phyloP scores from a whole-genome alignment of 495 filamentous ascomycete genomes.

The Oleoguttula mirabilis region DNA sequence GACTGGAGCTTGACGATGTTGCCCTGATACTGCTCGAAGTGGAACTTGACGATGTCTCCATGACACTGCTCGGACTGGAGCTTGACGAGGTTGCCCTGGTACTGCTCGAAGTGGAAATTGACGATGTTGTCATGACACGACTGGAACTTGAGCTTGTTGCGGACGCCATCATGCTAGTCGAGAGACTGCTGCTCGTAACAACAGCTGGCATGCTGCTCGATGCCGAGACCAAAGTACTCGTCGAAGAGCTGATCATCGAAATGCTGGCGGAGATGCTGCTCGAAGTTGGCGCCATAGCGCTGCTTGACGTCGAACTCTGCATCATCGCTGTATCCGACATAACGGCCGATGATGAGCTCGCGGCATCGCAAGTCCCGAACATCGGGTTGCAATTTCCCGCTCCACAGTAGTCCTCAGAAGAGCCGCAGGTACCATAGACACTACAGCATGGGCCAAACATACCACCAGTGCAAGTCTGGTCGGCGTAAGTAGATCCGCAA shows the following conservation, averaged over 20 bases:
- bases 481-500: conserved; percentile 1
- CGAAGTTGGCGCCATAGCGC: neutral
- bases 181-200: neutral
- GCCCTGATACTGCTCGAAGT: too few species aligned
- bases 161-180: neutral
- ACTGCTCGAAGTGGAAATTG: neutral
- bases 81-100: neutral
- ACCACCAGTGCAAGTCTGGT: conserved; percentile 6
- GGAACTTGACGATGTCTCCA: too few species aligned
- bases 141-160: neutral
- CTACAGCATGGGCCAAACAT: conserved; percentile 9
- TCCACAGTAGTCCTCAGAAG: conserved; percentile 3
- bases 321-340: neutral
- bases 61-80: neutral
- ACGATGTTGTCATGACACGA: neutral
- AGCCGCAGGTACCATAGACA: conserved; percentile 4
- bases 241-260: neutral
- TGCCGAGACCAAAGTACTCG: neutral
- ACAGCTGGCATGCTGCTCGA: conserved; percentile 1
- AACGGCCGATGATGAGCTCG: neutral
- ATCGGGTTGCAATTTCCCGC: conserved; percentile 5
- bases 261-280: neutral
- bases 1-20: neutral
- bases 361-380: neutral
- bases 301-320: neutral